phyloP scores from a whole-genome alignment of 768 basidiomycete species.

The Leccinum fibrillosum region DNA sequence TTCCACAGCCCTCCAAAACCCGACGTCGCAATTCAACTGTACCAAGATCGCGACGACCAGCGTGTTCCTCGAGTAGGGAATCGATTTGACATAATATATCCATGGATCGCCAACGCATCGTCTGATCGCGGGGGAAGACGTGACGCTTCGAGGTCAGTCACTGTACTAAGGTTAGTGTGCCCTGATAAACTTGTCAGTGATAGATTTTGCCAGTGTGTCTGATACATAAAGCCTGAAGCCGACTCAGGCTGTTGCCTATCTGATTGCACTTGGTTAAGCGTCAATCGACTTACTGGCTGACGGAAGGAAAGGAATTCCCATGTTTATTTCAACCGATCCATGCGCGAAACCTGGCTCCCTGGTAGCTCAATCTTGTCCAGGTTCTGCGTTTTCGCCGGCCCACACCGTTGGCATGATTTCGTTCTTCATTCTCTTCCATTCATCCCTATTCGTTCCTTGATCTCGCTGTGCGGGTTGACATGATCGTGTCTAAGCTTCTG shows the following conservation, averaged over 20 bases:
- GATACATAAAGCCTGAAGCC: neutral
- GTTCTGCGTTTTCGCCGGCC: neutral
- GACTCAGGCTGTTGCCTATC: constrained; percentile 24
- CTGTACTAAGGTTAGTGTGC: neutral
- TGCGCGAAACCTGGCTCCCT: constrained; percentile 70
- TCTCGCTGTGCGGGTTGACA: too few relatives aligned
- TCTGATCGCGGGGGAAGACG: constrained; percentile 38
- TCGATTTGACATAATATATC: constrained; percentile 47
- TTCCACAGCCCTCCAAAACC: constrained; percentile 26
- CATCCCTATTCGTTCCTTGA: too few relatives aligned
- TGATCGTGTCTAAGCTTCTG: too few relatives aligned
- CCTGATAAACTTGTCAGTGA: neutral
- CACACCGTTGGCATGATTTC: too few relatives aligned
- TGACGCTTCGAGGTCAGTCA: constrained; percentile 38
- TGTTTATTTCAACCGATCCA: constrained; percentile 94
- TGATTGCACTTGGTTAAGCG: neutral
- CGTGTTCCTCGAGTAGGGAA: constrained; percentile 50
- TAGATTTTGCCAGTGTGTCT: neutral
- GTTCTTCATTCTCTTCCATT: too few relatives aligned
- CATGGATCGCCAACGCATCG: constrained; percentile 46
- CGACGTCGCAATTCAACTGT: constrained; percentile 59
- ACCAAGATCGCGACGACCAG: constrained; percentile 45
- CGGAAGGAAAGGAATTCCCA: constrained; percentile 80
- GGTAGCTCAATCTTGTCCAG: constrained; percentile 21
- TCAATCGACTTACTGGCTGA: constrained; percentile 51